Conservation (phyloP, 352 stramenopile species). For the Pythium aquatile region DNA sequence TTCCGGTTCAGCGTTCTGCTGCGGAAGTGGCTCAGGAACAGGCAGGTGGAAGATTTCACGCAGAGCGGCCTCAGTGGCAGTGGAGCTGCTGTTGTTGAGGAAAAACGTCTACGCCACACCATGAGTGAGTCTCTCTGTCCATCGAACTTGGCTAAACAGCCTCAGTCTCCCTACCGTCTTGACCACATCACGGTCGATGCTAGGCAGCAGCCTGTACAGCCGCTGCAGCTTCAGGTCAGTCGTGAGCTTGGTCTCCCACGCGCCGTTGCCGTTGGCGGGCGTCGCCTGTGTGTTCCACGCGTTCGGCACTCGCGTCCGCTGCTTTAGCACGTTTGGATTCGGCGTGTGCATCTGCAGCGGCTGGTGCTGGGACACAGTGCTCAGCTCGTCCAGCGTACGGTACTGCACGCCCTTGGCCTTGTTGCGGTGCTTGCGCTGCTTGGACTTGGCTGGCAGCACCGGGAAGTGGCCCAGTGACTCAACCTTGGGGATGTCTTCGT, state of each 20-base stretch:
- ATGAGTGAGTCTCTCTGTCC: slow-evolving; percentile 8
- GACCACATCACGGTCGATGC: slow-evolving; percentile 51
- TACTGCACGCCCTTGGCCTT: slow-evolving; percentile 6
- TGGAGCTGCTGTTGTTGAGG: slow-evolving; percentile 61
- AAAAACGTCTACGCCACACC: slow-evolving; percentile 51
- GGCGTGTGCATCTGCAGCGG: slow-evolving; percentile 4
- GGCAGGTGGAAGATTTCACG: slow-evolving; percentile 63
- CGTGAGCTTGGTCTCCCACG: slow-evolving; percentile 48
- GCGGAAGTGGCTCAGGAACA: slow-evolving; percentile 25
- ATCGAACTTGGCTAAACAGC: background rate
- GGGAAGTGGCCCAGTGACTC: slow-evolving; percentile 59
- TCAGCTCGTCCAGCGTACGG: slow-evolving; percentile 17
- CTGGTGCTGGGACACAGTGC: background rate
- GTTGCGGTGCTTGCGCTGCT: slow-evolving; percentile 22
- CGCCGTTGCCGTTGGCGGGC: slow-evolving; percentile 2
- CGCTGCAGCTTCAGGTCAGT: slow-evolving; percentile 68
- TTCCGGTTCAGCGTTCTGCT: slow-evolving; percentile 15
- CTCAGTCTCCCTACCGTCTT: slow-evolving; percentile 38
- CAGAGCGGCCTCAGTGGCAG: slow-evolving; percentile 60
- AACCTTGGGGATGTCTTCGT: slow-evolving; percentile 35
- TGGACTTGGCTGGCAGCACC: slow-evolving; percentile 37
- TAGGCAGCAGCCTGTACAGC: slow-evolving; percentile 53
- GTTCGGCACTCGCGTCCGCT: slow-evolving; percentile 10
- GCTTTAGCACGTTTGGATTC: slow-evolving; percentile 10
- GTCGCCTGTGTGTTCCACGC: slow-evolving; percentile 26